These are phyloP conservation scores for Jacaranda copaia DNA, from an alignment of 257 asterid species.

Conservation along the genomic window DNA sequence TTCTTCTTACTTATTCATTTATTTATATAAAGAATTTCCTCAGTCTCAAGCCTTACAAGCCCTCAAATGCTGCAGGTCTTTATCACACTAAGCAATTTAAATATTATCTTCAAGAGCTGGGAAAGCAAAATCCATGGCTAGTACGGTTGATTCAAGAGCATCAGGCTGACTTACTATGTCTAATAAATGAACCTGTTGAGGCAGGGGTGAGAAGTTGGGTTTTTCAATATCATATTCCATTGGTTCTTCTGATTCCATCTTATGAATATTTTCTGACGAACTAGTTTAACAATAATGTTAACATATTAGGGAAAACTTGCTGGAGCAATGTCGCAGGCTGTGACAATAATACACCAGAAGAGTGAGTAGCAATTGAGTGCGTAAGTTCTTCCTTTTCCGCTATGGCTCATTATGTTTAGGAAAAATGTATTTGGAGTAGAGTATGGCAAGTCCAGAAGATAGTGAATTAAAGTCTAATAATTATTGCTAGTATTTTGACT, in stretches of 20 bases:
- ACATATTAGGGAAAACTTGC: constrained; percentile 59
- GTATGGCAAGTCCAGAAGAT: too few species aligned
- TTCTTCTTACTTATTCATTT: background rate
- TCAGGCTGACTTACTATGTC: constrained; percentile 85
- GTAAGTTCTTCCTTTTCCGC: constrained; percentile 44
- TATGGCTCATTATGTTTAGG: background rate
- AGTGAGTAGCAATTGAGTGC: constrained; percentile 73
- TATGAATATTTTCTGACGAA: constrained; percentile 9
- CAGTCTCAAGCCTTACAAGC: constrained; percentile 71
- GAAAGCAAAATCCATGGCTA: constrained; percentile 90
- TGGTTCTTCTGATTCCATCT: background rate
- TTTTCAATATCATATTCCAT: background rate
- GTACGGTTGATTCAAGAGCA: constrained; percentile 86
- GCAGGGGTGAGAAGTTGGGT: constrained; percentile 60
- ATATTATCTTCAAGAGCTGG: constrained; percentile 75
- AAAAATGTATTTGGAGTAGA: background rate
- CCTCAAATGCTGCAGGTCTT: constrained; percentile 69
- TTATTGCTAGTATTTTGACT: too few species aligned
- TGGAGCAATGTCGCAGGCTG: constrained; percentile 67
- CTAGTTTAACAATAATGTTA: constrained; percentile 12
- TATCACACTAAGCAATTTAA: background rate
- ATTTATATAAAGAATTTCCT: background rate
- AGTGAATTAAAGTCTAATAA: too few species aligned
- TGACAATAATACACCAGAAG: constrained; percentile 76
- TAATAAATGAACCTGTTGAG: constrained; percentile 85